These are phyloP conservation scores for Zygnema cylindricum DNA, from an alignment of 139 green algal species.

Conservation along the genomic window DNA sequence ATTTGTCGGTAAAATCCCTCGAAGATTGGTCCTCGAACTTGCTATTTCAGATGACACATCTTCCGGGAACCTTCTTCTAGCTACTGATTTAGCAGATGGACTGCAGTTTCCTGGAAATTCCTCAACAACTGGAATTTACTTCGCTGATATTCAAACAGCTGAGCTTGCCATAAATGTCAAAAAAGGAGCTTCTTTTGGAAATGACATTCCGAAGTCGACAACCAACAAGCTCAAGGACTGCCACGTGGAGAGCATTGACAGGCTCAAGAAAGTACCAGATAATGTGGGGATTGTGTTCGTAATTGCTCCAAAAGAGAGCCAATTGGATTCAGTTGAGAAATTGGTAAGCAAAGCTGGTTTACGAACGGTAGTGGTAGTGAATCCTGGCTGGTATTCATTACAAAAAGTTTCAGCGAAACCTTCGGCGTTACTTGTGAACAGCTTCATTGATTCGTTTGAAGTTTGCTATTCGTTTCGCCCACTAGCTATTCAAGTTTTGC, in stretches of 20 bases:
- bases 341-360: not conserved
- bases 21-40: not conserved
- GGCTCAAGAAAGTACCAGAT: not conserved
- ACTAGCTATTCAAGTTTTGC: not conserved
- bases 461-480: not conserved
- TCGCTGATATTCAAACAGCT: not conserved
- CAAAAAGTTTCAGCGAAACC: not conserved
- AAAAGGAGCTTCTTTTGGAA: not conserved
- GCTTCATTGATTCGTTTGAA: not conserved
- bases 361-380: not conserved
- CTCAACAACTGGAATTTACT: not conserved
- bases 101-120: not conserved
- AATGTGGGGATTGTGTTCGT: not conserved
- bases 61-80: not conserved
- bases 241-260: not conserved
- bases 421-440: not conserved
- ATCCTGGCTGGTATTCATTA: not conserved
- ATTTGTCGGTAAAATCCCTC: not conserved
- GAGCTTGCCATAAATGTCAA: not conserved
- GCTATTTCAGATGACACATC: not conserved
- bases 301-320: not conserved
- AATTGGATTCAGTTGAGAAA: not conserved
- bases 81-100: not conserved
- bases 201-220: too few species aligned
- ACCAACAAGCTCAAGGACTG: not conserved